Conservation (phyloP, 2,329 filamentous ascomycete species). For the Pyricularia pennisetigena region DNA sequence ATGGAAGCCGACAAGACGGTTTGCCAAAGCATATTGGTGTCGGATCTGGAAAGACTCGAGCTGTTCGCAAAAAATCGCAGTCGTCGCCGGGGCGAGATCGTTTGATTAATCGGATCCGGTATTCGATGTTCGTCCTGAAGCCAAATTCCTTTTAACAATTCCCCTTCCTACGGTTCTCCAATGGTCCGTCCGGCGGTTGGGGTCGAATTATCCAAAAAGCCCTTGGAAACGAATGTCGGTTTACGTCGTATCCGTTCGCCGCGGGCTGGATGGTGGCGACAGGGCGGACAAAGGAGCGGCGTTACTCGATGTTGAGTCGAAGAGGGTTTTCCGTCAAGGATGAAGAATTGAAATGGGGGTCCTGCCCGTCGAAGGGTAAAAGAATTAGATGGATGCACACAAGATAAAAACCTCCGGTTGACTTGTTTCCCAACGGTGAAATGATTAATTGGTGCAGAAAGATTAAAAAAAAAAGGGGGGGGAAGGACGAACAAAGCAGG, state of each 20-base stretch:
- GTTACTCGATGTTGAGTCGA: not conserved
- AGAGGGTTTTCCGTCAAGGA: constrained; percentile 4
- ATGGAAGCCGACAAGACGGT: constrained; percentile 22
- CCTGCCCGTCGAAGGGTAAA: constrained; percentile 22
- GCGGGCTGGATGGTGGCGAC: not conserved
- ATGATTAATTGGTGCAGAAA: not conserved
- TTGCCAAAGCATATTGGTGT: constrained; percentile 24
- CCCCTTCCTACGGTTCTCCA: not conserved
- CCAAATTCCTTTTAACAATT: not conserved
- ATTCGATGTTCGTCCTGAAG: not conserved
- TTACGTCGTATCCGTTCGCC: constrained; percentile 12
- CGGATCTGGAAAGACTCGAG: not conserved
- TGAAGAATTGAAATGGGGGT: constrained; percentile 14
- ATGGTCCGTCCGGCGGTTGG: not conserved
- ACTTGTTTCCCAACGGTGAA: not conserved
- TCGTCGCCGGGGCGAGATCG: not conserved
- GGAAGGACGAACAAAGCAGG: not conserved
- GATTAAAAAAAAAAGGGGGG: not conserved
- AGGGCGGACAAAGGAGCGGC: not conserved
- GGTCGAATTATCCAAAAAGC: not conserved
- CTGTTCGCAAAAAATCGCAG: not conserved
- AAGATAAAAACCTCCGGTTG: not conserved
- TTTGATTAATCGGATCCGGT: not conserved
- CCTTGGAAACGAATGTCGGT: constrained; percentile 10
- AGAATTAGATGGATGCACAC: constrained; percentile 5